Evolutionary conservation across 2,329 filamentous ascomycete species (phyloP).

Genomic region (Botryosphaeria dothidea): DNA sequence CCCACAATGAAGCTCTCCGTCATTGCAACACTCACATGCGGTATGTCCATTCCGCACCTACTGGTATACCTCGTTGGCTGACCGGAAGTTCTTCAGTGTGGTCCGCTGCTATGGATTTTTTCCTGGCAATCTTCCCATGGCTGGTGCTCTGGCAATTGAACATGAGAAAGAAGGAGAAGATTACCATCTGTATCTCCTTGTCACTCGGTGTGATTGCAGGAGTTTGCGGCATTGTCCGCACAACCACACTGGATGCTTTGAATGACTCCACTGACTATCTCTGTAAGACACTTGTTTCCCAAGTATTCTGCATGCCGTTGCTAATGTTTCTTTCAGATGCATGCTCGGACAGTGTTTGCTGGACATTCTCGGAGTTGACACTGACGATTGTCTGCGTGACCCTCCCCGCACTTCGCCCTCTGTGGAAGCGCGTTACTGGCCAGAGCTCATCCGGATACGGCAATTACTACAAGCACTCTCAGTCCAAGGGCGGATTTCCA

Average conservation of each 20-base stretch:
- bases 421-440: slow-evolving; percentile 22
- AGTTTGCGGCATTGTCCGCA: slow-evolving; percentile 28
- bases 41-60: too few species aligned
- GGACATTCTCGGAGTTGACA: slow-evolving; percentile 29
- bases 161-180: slow-evolving; percentile 31
- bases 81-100: background rate
- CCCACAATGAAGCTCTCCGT: background rate
- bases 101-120: slow-evolving; percentile 27
- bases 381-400: slow-evolving; percentile 32
- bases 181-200: slow-evolving; percentile 33
- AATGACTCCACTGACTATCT: slow-evolving; percentile 20
- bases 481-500: slow-evolving; percentile 1
- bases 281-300: slow-evolving; percentile 24
- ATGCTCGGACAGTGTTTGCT: slow-evolving; percentile 26
- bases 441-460: slow-evolving; percentile 9
- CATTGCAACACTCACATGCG: background rate
- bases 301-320: slow-evolving; percentile 5
- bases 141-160: slow-evolving; percentile 30
- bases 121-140: slow-evolving; percentile 30
- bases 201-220: slow-evolving; percentile 28
- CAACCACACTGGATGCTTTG: slow-evolving; percentile 27
- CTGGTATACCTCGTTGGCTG: too few species aligned
- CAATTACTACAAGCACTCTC: slow-evolving; percentile 10
- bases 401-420: slow-evolving; percentile 30
- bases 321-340: slow-evolving; percentile 11